Evolutionary conservation across 176 grass and related monocot genomes (phyloP), one percentile per base, ranked within the genome.

Genomic region (Juncus inflexus): DNA sequence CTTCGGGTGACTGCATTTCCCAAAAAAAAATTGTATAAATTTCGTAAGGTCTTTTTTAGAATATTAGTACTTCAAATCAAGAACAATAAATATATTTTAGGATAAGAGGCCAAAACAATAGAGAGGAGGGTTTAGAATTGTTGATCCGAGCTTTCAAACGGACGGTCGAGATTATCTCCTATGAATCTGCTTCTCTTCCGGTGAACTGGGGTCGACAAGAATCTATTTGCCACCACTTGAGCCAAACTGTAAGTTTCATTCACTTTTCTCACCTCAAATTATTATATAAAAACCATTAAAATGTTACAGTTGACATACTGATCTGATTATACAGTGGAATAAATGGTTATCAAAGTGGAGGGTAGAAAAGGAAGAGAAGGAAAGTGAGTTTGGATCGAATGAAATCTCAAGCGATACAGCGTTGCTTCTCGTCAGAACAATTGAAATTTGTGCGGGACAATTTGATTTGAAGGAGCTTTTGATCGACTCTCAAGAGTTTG

Each of bases 391-490:
- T 1, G 59, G 3, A 19, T 45, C 3, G 76, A 60, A 51, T 38
- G 6, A 37, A 58, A 16, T 47, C 43, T 47, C 36, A 38, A 11
- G 37, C 4, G 64, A 85, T 45, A 82, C 80, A 3, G 79, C 72
- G 37, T 74, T 92, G 10, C 83, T 99, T 63, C 55, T 92, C 37
- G 78, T 77, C 13, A 62, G 74, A 40, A 69, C 77, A 55, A 65
- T 99, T 9, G 88, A 99, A 64, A 89, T 82, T n/a, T 92, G 88
- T 75, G 88, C 74, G 12, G 77, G 83, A 19, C 63, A 82, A 62
- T 72, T 79, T 38, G 15, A 51, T 52, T 74, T 74, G 12, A 47
- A 60, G 6, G 11, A 65, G 51, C 43, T 69, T 12, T 13, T 55
- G 7, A 12, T 60, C 64, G 66, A 70, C 12, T 55, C 56, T 3